Percentiles rank a stretch among this genome's conserved stretches.
These are phyloP conservation scores for Metarhizium album DNA, from an alignment of 2,329 filamentous ascomycete genomes.

Conservation along the genomic window DNA sequence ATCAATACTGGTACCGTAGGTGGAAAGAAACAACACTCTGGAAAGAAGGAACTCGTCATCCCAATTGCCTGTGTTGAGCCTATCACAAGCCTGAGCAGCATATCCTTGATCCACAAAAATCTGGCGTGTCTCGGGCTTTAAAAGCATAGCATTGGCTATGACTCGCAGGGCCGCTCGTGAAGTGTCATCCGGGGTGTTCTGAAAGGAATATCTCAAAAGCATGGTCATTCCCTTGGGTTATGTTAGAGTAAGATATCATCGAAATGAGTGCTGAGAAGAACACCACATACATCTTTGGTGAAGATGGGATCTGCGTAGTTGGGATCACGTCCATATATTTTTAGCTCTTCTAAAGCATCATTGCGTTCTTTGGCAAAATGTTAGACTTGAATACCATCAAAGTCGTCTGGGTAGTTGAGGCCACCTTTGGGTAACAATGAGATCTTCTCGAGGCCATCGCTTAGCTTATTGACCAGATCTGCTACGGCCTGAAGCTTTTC, in stretches of 20 bases:
- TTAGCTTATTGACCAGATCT: conserved; percentile 50
- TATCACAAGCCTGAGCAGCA: conserved; percentile 53
- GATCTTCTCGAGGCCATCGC: conserved; percentile 48
- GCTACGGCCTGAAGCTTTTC: conserved; percentile 60
- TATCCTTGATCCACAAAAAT: conserved; percentile 34
- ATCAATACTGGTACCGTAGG: conserved; percentile 38
- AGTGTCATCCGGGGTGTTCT: conserved; percentile 48
- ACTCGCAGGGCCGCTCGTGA: conserved; percentile 71
- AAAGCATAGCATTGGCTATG: conserved; percentile 64
- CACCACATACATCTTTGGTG: conserved; percentile 52
- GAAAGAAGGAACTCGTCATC: conserved; percentile 76
- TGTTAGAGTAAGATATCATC: not conserved
- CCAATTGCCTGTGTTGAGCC: conserved; percentile 59
- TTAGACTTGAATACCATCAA: conserved; percentile 4
- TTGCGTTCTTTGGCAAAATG: conserved; percentile 45
- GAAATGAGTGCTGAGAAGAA: not conserved
- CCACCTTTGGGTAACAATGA: conserved; percentile 49
- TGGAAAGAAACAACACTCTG: conserved; percentile 32
- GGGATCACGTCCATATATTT: conserved; percentile 54
- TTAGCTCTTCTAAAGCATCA: conserved; percentile 55
- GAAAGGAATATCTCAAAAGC: conserved; percentile 63
- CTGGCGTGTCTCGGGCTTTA: conserved; percentile 34
- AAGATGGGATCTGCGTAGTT: conserved; percentile 72
- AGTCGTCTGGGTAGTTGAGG: conserved; percentile 13
- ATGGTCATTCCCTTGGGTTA: conserved; percentile 59